Evolutionary conservation across 129 eudicot species (phyloP).

Genomic region (Helichrysum umbraculigerum): DNA sequence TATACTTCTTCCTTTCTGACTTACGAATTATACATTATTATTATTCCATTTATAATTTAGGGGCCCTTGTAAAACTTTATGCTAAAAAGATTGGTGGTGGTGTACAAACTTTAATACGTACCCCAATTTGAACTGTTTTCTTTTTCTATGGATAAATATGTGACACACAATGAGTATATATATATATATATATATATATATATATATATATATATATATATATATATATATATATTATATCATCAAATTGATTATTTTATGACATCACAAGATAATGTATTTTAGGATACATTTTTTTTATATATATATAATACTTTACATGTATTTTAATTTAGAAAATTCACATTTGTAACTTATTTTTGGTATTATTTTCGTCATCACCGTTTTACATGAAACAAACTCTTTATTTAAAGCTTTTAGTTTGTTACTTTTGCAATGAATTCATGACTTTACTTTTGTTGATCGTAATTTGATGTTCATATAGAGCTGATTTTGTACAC

Average conservation of each 20-base stretch:
- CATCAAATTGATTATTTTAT: conserved; percentile 6
- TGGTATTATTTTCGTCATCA: not conserved
- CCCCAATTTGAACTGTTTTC: not conserved
- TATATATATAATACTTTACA: too few species aligned
- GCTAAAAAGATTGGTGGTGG: not conserved
- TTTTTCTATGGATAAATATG: conserved; percentile 11
- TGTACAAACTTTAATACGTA: not conserved
- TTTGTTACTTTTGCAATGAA: not conserved
- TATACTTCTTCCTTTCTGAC: too few species aligned
- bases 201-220: not conserved
- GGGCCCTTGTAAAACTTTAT: not conserved
- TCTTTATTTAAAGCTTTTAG: not conserved
- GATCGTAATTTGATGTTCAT: not conserved
- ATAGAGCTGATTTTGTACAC: not conserved
- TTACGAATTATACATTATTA: not conserved
- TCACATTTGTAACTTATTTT: not conserved
- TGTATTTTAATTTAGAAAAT: not conserved
- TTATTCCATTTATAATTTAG: not conserved
- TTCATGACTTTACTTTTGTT: not conserved
- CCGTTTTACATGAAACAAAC: not conserved
- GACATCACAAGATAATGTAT: not conserved
- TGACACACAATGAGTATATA: not conserved
- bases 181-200: too few species aligned
- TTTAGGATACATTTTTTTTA: not conserved
- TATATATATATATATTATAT: too few species aligned